phyloP scores from a whole-genome alignment of 306 rosid species.

The Trifolium dubium region DNA sequence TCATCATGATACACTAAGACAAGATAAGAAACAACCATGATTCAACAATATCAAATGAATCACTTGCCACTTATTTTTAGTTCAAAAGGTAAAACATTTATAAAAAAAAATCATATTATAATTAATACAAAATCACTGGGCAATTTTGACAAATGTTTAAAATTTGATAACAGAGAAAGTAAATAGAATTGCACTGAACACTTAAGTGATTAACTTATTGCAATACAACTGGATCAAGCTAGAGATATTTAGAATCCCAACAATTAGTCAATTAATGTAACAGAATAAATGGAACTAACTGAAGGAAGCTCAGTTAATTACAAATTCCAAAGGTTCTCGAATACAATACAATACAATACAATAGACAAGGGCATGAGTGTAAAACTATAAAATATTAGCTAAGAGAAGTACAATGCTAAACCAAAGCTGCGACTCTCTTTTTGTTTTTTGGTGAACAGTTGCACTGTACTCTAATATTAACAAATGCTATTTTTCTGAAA shows the following conservation, averaged over 20 bases:
- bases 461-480: neutral
- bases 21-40: constrained; percentile 37
- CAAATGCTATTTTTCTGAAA: neutral
- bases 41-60: constrained; percentile 30
- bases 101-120: constrained; percentile 4
- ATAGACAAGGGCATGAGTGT: neutral
- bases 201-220: neutral
- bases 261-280: neutral
- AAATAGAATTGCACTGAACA: constrained; percentile 9
- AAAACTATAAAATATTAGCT: neutral
- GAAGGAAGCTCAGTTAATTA: neutral
- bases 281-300: constrained; percentile 12
- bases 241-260: neutral
- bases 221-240: neutral
- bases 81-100: constrained; percentile 11
- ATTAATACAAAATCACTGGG: constrained; percentile 25
- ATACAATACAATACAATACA: neutral
- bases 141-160: constrained; percentile 11
- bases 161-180: constrained; percentile 3
- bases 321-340: neutral
- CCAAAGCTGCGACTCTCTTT: neutral
- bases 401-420: neutral
- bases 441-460: too few species aligned
- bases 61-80: constrained; percentile 21
- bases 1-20: constrained; percentile 33